Conservation (phyloP, 1,139 yeast genomes). For the Geotrichum restrictum region DNA sequence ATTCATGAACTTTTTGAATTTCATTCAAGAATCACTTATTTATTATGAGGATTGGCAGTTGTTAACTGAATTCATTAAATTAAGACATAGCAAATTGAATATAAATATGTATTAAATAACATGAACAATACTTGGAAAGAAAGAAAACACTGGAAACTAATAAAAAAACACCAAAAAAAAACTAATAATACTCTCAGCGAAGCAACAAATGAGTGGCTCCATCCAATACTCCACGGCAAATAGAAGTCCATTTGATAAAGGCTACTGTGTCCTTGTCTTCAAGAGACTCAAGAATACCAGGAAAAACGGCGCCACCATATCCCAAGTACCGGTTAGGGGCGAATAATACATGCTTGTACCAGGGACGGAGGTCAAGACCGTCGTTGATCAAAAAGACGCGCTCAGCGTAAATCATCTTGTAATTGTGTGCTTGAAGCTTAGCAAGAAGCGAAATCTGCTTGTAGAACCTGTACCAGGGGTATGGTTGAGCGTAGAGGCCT, state of each 20-base stretch:
- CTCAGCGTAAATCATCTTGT: conserved; percentile 44
- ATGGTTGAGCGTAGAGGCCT: conserved; percentile 28
- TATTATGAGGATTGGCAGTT: neutral
- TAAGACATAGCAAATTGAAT: no score
- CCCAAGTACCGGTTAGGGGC: conserved; percentile 87
- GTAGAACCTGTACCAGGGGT: conserved; percentile 34
- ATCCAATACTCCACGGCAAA: conserved; percentile 3
- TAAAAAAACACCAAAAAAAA: neutral
- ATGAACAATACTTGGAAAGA: neutral
- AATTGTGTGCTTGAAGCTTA: conserved; percentile 36
- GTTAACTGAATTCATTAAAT: neutral
- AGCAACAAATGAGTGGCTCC: neutral
- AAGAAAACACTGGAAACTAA: neutral
- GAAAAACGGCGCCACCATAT: conserved; percentile 76
- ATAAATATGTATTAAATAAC: no score
- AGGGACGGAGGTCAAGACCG: conserved; percentile 66
- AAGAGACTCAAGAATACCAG: conserved; percentile 74
- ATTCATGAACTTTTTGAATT: no score
- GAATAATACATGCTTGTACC: conserved; percentile 82
- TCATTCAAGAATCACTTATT: neutral
- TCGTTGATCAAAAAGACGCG: conserved; percentile 57
- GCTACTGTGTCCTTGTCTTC: conserved; percentile 47
- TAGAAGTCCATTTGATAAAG: conserved; percentile 13
- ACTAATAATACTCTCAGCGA: neutral
- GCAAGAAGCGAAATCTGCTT: conserved; percentile 31